Base-by-base conservation (phyloP, 1,284 basidiomycete genomes). In the Megacollybia platyphylla region DNA sequence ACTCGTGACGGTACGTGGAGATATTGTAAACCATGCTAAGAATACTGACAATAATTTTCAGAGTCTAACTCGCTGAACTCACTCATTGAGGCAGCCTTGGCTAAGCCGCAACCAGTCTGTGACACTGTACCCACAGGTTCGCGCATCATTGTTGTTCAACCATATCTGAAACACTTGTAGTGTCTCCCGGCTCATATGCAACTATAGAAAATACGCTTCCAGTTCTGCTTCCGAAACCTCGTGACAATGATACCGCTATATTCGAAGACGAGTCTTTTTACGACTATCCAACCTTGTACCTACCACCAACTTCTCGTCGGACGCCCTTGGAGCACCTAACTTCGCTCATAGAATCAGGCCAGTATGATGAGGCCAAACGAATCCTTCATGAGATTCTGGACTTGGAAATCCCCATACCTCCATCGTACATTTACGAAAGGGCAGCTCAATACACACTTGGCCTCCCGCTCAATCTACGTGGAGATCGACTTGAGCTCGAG, bases 301-400 rank as follows among this genome's bases (percentile, higher is more conserved):
- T 42, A 20, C 17, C 30, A 7, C 15, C 41, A 6, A 18, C 38
- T 29, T 15, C 41, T 31, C 44, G 44, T 43, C 41, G 46, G 7
- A 6, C 39, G 27, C 11, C 46, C 32, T 36, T 46, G 4, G 46
- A 56, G 11, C 43, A 46, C 15, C 53, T 65, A 10, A 40, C 45
- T 6, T 36, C 47, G 7, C 46, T 62, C 27, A 46, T 65, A 1
- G 11, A 18, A 11, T 26, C 45, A 8, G 41, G 48, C 7, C 30
- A 54, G 17, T 58, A 55, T 40, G 49, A 54, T 5, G 52, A 61
- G 40, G 66, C 62, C 4, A 57, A 58, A 41, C 38, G 49, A 1
- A 46, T 65, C 17, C 52, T 64, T 13, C 32, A 48, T 26, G 64
- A 67, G 46, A 51, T 63, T 18, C 44, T 48, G 10, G 53, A 57